Percentiles rank a stretch among this genome's conserved stretches.
These are phyloP conservation scores for Hyphodiscus hymeniophilus DNA, from an alignment of 495 filamentous ascomycete species.

Conservation along the genomic window DNA sequence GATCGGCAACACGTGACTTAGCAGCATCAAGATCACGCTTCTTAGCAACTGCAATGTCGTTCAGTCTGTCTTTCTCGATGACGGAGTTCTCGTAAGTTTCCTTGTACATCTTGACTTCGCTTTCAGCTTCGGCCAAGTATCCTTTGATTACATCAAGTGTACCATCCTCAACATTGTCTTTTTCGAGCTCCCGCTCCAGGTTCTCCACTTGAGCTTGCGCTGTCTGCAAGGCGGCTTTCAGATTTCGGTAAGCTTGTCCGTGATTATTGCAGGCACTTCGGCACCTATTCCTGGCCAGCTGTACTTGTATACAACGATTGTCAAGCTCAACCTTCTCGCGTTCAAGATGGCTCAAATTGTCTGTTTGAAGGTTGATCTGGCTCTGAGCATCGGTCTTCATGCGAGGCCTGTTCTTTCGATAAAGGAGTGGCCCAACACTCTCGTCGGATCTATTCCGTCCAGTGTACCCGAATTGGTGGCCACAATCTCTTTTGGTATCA, in stretches of 20 bases:
- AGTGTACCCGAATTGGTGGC: slow-evolving; percentile 49
- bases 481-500: slow-evolving; percentile 47
- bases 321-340: slow-evolving; percentile 27
- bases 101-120: slow-evolving; percentile 36
- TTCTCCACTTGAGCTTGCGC: slow-evolving; percentile 49
- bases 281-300: slow-evolving; percentile 23
- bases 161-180: slow-evolving; percentile 51
- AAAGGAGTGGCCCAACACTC: slow-evolving; percentile 5
- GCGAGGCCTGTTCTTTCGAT: slow-evolving; percentile 38
- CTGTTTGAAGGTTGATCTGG: slow-evolving; percentile 48
- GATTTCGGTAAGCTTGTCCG: slow-evolving; percentile 34
- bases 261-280: slow-evolving; percentile 35
- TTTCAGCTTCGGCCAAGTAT: slow-evolving; percentile 34
- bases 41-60: slow-evolving; percentile 31
- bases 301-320: slow-evolving; percentile 7
- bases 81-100: slow-evolving; percentile 44
- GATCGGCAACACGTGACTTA: slow-evolving; percentile 31
- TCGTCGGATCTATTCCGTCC: slow-evolving; percentile 23
- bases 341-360: slow-evolving; percentile 34
- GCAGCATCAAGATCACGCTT: slow-evolving; percentile 35
- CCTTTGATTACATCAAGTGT: slow-evolving; percentile 49
- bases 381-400: slow-evolving; percentile 75
- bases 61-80: slow-evolving; percentile 41
- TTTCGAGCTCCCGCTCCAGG: slow-evolving; percentile 52
- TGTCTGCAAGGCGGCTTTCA: slow-evolving; percentile 48